Evolutionary conservation across 257 asterid species (phyloP), one percentile per base, ranked within the genome.

Genomic region (Primulina eburnea): DNA sequence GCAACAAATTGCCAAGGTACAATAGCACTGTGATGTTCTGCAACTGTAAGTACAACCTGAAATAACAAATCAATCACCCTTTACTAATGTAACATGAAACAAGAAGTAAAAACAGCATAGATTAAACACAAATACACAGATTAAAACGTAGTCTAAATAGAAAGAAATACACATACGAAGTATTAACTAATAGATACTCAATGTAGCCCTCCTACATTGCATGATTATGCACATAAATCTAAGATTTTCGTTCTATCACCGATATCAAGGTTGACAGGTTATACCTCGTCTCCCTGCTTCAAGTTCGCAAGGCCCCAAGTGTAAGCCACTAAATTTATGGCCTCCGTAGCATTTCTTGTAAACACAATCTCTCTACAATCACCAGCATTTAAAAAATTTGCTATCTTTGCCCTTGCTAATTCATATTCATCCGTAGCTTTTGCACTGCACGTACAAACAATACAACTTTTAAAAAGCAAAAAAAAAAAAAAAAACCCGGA

Each of bases 1-100:
- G 97, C 95, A n/a, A 94, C 89, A 81, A 88, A 28, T 86, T 91
- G 97, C 99, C 99, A 94, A 73, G 97, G 99, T 73, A 94, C 97
- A 75, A 91, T 86, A 63, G 94, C 87, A 80, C 99, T 94, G 83
- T 94, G 99, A 87, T 91, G 97, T 77, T 94, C 99, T 64, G 97
- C 97, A 58, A 94, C 79, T 60, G 97, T 82, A 56, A 88, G 83
- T 58, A 94, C 72, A 74, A 94, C 82, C 99, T 94, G 90, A 77
- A 70, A 47, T 32, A 37, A 57, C 14, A 32, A 69, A 73, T 72
- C 61, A 30, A 57, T 77, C 78, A 62, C 66, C 66, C 66, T 59
- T 64, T 65, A 76, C 73, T 28, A 72, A 43, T 68, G 50, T 20
- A 43, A 67, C 30, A 60, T 5, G 38, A 21, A 55, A 9, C 5